Evolutionary conservation across 768 basidiomycete species (phyloP).

Genomic region (Mycena leptocephala): DNA sequence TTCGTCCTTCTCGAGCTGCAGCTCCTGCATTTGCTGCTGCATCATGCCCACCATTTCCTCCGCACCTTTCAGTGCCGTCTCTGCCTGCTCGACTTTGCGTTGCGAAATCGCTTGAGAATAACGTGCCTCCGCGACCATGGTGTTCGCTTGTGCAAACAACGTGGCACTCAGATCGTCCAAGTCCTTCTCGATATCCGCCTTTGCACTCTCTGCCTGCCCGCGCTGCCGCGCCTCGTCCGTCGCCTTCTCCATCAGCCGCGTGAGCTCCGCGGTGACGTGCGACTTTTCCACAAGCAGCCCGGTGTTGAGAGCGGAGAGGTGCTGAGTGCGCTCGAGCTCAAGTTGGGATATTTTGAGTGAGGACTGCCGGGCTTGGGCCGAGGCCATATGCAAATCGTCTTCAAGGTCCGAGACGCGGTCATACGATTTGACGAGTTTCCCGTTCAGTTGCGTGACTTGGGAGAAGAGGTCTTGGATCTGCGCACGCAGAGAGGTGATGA

Average conservation of each 20-base stretch:
- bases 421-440: slow-evolving; percentile 93
- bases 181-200: slow-evolving; percentile 91
- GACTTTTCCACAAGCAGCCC: slow-evolving; percentile 93
- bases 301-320: slow-evolving; percentile 91
- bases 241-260: slow-evolving; percentile 94
- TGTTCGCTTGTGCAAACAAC: slow-evolving; percentile 94
- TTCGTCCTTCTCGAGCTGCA: slow-evolving; percentile 78
- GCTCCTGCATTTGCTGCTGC: slow-evolving; percentile 87
- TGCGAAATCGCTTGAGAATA: slow-evolving; percentile 76
- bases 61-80: slow-evolving; percentile 84
- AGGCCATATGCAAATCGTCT: slow-evolving; percentile 84
- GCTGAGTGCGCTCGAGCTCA: slow-evolving; percentile 88
- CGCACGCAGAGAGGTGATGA: slow-evolving; percentile 84
- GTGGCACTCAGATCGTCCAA: slow-evolving; percentile 94
- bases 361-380: slow-evolving; percentile 71
- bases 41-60: slow-evolving; percentile 90
- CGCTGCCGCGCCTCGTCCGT: slow-evolving; percentile 94
- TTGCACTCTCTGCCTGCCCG: slow-evolving; percentile 91
- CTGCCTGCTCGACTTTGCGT: slow-evolving; percentile 83
- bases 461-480: slow-evolving; percentile 92
- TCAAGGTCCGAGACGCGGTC: slow-evolving; percentile 95
- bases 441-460: slow-evolving; percentile 92
- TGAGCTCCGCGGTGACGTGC: slow-evolving; percentile 93
- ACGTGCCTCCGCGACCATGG: slow-evolving; percentile 97
- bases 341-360: slow-evolving; percentile 83